Conservation (phyloP, 139 green algal species). For the Picochlorum sp. region DNA sequence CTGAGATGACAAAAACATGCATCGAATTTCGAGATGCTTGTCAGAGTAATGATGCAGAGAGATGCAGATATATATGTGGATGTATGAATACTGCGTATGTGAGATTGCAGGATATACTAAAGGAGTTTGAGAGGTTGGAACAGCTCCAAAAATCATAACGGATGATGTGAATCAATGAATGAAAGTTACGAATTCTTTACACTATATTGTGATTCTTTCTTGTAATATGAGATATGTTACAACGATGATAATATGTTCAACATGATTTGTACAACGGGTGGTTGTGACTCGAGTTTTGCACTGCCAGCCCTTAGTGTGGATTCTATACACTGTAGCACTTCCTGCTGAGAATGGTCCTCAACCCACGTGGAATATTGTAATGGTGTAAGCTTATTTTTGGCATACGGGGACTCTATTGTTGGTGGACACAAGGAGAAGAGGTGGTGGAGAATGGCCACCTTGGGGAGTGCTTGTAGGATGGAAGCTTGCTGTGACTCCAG, state of each 20-base stretch:
- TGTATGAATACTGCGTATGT: conserved; percentile 24
- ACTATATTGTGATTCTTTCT: no score
- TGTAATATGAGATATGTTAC: no score
- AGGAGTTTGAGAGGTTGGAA: conserved; percentile 59
- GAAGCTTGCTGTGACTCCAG: conserved; percentile 58
- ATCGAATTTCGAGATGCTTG: conserved; percentile 58
- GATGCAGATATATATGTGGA: conserved; percentile 28
- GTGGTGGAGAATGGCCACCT: conserved; percentile 66
- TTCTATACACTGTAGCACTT: conserved; percentile 33
- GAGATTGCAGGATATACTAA: conserved; percentile 39
- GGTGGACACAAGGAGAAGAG: conserved; percentile 66
- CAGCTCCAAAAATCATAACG: conserved; percentile 31
- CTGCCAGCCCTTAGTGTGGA: conserved; percentile 22
- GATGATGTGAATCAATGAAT: conserved; percentile 4
- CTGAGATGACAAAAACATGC: conserved; percentile 43
- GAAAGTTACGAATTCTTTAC: background rate
- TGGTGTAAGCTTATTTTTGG: conserved; percentile 52
- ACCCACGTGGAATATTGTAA: conserved; percentile 86
- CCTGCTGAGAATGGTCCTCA: conserved; percentile 62
- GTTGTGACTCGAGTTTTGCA: background rate
- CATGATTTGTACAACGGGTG: background rate
- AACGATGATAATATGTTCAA: no score
- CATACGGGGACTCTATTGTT: conserved; percentile 61
- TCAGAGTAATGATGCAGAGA: conserved; percentile 20
- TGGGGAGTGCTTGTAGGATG: background rate